These are phyloP conservation scores for Rhodotorula graminis DNA, from an alignment of 768 basidiomycete species.

Conservation along the genomic window DNA sequence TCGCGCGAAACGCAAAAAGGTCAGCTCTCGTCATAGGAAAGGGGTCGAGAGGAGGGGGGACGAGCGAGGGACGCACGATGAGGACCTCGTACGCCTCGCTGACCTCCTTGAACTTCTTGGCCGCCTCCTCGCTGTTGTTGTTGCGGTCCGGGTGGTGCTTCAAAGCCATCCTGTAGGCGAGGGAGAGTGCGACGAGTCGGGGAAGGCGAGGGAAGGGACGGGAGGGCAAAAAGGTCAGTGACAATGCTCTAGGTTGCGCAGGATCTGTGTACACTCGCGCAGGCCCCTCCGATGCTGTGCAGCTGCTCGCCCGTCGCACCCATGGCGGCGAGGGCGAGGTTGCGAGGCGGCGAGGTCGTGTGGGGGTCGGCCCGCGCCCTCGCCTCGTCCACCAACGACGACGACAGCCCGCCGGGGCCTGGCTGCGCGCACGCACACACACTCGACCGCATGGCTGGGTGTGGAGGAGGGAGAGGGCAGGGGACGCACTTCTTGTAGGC, in stretches of 20 bases:
- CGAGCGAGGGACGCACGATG: not conserved
- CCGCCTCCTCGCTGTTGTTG: slow-evolving; percentile 68
- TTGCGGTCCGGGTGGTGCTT: slow-evolving; percentile 97
- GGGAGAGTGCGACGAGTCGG: not conserved
- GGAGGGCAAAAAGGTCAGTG: not conserved
- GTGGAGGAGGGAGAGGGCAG: too few species aligned
- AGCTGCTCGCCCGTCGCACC: too few species aligned
- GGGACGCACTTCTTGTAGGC: slow-evolving; percentile 72
- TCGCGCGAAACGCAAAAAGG: not conserved
- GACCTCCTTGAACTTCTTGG: slow-evolving; percentile 85
- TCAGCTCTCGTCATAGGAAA: not conserved
- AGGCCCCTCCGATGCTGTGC: too few species aligned
- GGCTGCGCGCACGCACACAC: too few species aligned
- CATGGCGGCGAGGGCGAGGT: too few species aligned
- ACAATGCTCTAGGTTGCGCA: too few species aligned
- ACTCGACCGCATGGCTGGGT: too few species aligned
- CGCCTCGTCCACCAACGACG: too few species aligned
- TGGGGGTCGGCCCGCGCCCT: too few species aligned
- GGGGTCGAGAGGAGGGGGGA: not conserved
- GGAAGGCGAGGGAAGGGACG: not conserved
- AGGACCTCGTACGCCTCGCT: slow-evolving; percentile 96
- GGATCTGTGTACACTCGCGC: too few species aligned
- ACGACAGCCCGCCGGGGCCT: too few species aligned
- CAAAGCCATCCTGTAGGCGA: slow-evolving; percentile 50
- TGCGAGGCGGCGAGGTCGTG: too few species aligned